Evolutionary conservation across 2,329 filamentous ascomycete species (phyloP), one percentile per base, ranked within the genome.

Genomic region (Fusarium buharicum): DNA sequence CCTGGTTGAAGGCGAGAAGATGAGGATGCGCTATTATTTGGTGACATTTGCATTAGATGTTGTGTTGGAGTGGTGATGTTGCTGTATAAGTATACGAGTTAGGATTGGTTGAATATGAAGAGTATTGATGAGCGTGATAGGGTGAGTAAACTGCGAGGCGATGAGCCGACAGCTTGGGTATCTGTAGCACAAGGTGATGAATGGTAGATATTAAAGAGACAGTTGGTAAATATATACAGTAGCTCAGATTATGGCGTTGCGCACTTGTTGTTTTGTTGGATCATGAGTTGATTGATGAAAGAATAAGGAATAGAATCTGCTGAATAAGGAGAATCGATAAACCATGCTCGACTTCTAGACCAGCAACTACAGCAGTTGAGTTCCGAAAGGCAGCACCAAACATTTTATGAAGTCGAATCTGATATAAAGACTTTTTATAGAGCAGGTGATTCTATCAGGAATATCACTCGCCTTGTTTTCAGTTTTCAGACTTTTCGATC

Each of bases 1-100:
- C 71, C 67, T 6, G 68, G 59, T 8, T 50, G 45, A 17, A 55
- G 45, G 8, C 57, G 50, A 10, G 50, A 22, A 1, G 20, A 12
- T 3, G 33, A n/a, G 5, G 9, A 17, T 28, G 12, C 2, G 7
- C 18, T 13, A 10, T 22, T 3, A 4, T 8, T 38, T 54, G 9
- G 14, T 3, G 33, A 7, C 52, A 48, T 62, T 36, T 22, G 6
- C 39, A 11, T 30, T 10, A 2, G 14, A 5, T 37, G 12, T 9
- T n/a, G 10, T 5, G 9, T 7, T 43, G 11, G 4, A 12, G 4
- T 4, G 11, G 17, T 44, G 13, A 11, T 10, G 16, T 43, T 17
- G 27, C 13, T 18, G 11, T 6, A 16, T 20, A 28, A 6, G 9
- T 33, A 13, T 44, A 13, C 22, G 20, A 28, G 48, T 24, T 33